Percentiles rank a stretch among this genome's conserved stretches.
Conservation (phyloP, 768 basidiomycete species). For the Dendrothele bispora region DNA sequence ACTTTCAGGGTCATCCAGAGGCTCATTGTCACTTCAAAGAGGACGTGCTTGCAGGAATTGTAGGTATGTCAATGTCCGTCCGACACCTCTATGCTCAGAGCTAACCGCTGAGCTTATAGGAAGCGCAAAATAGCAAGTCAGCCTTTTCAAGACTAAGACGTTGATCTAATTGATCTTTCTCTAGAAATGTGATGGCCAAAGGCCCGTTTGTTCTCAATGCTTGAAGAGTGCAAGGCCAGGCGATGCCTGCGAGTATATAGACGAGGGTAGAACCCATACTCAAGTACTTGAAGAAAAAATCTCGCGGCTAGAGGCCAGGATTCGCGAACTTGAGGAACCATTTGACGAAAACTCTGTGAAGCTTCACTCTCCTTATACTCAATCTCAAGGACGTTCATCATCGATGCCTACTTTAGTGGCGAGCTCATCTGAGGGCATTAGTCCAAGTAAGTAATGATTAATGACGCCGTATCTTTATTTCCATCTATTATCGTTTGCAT, state of each 20-base stretch:
- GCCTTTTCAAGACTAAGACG: not conserved
- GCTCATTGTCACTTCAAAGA: conserved; percentile 9
- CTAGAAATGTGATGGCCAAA: conserved; percentile 41
- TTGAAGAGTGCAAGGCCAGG: conserved; percentile 28
- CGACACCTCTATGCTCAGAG: not conserved
- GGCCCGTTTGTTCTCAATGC: conserved; percentile 41
- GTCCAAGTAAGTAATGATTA: not conserved
- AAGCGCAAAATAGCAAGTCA: conserved; percentile 9
- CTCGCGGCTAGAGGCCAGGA: conserved; percentile 34
- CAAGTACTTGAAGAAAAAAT: conserved; percentile 43
- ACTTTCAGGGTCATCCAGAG: no score
- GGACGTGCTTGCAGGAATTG: conserved; percentile 10
- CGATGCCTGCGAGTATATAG: conserved; percentile 47
- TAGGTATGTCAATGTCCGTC: conserved; percentile 1
- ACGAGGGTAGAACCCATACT: conserved; percentile 36
- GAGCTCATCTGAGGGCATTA: not conserved
- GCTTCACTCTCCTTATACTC: conserved; percentile 16
- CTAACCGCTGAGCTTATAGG: not conserved
- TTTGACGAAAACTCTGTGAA: conserved; percentile 15
- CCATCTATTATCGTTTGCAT: not conserved
- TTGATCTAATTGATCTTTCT: not conserved
- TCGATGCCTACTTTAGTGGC: not conserved
- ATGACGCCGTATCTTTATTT: not conserved
- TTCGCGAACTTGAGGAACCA: conserved; percentile 37
- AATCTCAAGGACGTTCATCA: conserved; percentile 2